Percentiles rank a stretch among this genome's conserved stretches.
phyloP scores from a whole-genome alignment of 2,329 filamentous ascomycete species.

The Akanthomyces dipterigenus region DNA sequence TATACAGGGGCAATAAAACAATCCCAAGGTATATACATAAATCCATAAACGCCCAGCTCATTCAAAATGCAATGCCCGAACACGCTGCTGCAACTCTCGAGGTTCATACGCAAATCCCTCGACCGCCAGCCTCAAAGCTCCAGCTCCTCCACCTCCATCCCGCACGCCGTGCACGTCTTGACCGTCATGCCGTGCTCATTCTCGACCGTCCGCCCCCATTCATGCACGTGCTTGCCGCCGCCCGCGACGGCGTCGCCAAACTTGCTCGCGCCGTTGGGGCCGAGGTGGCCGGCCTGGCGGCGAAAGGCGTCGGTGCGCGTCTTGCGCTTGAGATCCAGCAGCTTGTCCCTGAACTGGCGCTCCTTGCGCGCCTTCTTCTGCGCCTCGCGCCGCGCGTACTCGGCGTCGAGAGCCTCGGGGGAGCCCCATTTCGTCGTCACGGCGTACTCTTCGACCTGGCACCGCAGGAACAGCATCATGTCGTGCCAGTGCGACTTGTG shows the following conservation, averaged over 20 bases:
- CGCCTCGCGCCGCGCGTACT: constrained; percentile 72
- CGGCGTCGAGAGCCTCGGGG: constrained; percentile 74
- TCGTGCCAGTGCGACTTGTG: constrained; percentile 96
- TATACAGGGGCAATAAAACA: not conserved
- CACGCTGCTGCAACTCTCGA: no score
- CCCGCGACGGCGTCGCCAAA: constrained; percentile 73
- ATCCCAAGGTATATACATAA: constrained; percentile 6
- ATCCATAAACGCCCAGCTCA: not conserved
- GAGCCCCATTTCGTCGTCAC: constrained; percentile 88
- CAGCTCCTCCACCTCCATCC: constrained; percentile 72
- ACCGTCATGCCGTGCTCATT: constrained; percentile 66
- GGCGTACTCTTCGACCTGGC: constrained; percentile 91
- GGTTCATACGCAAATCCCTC: not conserved
- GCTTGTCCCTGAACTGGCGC: constrained; percentile 82
- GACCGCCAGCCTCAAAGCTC: constrained; percentile 44
- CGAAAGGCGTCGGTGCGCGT: constrained; percentile 88
- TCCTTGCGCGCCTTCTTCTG: constrained; percentile 85
- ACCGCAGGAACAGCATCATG: constrained; percentile 96
- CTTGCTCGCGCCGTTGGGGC: constrained; percentile 42
- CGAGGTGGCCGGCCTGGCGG: constrained; percentile 56
- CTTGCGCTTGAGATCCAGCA: constrained; percentile 85
- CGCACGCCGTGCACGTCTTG: constrained; percentile 72
- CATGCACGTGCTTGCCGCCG: constrained; percentile 73
- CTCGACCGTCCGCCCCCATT: constrained; percentile 70
- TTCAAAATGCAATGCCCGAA: not conserved